Percentiles rank a stretch among this genome's conserved stretches.
Evolutionary conservation across 352 stramenopile genomes (phyloP).

Genomic region (Phytophthora sp.): DNA sequence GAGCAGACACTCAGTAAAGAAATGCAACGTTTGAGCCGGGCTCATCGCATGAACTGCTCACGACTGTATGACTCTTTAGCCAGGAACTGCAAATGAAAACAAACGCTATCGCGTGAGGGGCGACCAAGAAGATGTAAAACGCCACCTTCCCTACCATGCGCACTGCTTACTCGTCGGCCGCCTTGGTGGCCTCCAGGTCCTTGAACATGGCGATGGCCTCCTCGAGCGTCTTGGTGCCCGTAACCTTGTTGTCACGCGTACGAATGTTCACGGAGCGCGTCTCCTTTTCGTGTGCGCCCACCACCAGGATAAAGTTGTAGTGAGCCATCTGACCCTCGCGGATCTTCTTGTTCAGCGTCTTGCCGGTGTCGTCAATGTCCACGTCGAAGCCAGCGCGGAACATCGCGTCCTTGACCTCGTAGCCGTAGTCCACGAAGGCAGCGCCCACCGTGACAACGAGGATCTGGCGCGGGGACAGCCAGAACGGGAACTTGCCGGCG

Average conservation of each 20-base stretch:
- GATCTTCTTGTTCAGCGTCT: constrained; percentile 99
- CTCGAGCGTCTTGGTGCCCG: constrained; percentile 94
- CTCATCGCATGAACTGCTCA: constrained; percentile 7
- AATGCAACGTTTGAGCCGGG: too few species aligned
- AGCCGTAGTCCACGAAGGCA: constrained; percentile 95
- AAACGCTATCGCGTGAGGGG: constrained; percentile 7
- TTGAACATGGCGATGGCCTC: constrained; percentile 95
- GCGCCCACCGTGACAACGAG: constrained; percentile 96
- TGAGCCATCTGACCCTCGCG: constrained; percentile 96
- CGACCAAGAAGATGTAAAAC: constrained; percentile 1
- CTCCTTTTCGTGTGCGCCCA: constrained; percentile 93
- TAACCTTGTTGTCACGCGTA: constrained; percentile 93
- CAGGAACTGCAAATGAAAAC: constrained; percentile 19
- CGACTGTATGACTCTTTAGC: constrained; percentile 18
- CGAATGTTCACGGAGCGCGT: constrained; percentile 94
- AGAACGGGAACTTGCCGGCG: constrained; percentile 98
- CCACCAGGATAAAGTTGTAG: constrained; percentile 99
- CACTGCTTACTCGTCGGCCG: constrained; percentile 60
- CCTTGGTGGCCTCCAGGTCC: constrained; percentile 75
- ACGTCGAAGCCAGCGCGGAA: constrained; percentile 96
- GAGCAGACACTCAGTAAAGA: too few species aligned
- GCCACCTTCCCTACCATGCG: constrained; percentile 1
- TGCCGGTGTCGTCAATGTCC: constrained; percentile 95
- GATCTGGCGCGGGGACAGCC: constrained; percentile 95
- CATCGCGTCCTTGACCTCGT: constrained; percentile 90